phyloP scores from a whole-genome alignment of 2,329 filamentous ascomycete species.

The Chrysoporthe deuterocubensis region DNA sequence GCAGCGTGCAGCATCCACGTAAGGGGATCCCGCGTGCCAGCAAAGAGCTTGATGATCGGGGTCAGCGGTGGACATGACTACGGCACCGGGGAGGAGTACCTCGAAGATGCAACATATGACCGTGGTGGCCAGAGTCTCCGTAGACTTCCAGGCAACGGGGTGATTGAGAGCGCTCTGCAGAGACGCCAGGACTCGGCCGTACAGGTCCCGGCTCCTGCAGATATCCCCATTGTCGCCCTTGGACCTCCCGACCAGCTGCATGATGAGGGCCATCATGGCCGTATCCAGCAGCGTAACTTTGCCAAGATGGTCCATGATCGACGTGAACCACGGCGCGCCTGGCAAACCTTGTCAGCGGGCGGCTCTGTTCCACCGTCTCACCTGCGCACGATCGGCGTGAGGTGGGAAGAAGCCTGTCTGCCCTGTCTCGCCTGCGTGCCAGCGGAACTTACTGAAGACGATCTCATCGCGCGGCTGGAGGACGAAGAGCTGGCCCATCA shows the following conservation, averaged over 20 bases:
- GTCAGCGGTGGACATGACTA: not conserved
- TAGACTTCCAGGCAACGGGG: constrained; percentile 42
- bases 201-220: constrained; percentile 43
- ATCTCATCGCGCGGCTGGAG: constrained; percentile 20
- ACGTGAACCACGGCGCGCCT: constrained; percentile 34
- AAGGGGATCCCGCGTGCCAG: constrained; percentile 42
- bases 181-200: constrained; percentile 41
- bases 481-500: constrained; percentile 24
- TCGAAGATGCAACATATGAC: constrained; percentile 47
- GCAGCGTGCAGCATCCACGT: constrained; percentile 46
- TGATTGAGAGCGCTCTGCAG: constrained; percentile 44
- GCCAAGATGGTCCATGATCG: constrained; percentile 39
- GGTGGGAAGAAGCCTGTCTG: too few relatives aligned
- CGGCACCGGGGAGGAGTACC: constrained; percentile 32
- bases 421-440: constrained; percentile 19
- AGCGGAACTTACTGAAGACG: not conserved
- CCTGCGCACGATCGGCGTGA: constrained; percentile 9
- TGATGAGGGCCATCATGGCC: constrained; percentile 42
- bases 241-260: constrained; percentile 45
- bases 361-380: not conserved
- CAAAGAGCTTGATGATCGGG: constrained; percentile 41
- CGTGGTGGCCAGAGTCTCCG: constrained; percentile 47
- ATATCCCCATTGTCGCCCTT: constrained; percentile 37
- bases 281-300: constrained; percentile 42
- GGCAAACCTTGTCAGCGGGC: not conserved